Conservation (phyloP, 352 stramenopile species). For the Pythium rhizo-oryzae region DNA sequence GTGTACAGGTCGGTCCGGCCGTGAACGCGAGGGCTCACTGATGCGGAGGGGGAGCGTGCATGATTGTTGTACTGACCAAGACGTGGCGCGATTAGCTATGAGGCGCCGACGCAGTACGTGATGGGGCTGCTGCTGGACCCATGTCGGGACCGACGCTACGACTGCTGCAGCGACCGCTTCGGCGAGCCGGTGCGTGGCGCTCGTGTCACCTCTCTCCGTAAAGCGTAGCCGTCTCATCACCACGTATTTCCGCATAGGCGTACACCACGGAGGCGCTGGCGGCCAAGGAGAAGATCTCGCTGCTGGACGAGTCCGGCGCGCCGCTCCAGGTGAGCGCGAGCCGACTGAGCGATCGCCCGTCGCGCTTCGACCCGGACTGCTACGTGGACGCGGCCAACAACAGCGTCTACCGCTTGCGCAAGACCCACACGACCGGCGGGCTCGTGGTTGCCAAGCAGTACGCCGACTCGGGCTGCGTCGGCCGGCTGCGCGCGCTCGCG, state of each 20-base stretch:
- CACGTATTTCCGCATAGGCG: too few relatives aligned
- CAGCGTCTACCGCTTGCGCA: slow-evolving; percentile 62
- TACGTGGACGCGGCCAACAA: slow-evolving; percentile 55
- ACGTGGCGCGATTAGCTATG: too few relatives aligned
- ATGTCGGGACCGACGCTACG: slow-evolving; percentile 50
- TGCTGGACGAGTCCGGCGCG: slow-evolving; percentile 69
- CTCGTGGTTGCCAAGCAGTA: slow-evolving; percentile 57
- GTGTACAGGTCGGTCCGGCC: slow-evolving; percentile 54
- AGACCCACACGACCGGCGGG: slow-evolving; percentile 43
- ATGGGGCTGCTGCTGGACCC: slow-evolving; percentile 86
- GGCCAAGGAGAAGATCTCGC: slow-evolving; percentile 56
- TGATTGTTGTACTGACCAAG: background rate
- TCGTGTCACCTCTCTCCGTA: too few relatives aligned
- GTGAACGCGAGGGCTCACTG: background rate
- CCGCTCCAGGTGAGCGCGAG: slow-evolving; percentile 62
- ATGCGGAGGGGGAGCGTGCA: background rate
- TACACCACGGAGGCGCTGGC: slow-evolving; percentile 44
- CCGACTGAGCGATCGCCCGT: slow-evolving; percentile 68
- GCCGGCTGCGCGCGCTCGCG: slow-evolving; percentile 47
- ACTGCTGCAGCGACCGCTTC: slow-evolving; percentile 84
- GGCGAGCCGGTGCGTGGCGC: slow-evolving; percentile 61
- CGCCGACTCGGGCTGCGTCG: slow-evolving; percentile 57
- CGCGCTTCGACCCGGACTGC: slow-evolving; percentile 72
- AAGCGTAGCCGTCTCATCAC: too few relatives aligned
- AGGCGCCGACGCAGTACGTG: slow-evolving; percentile 60